Base-by-base conservation (phyloP, 306 rosid genomes). In the Trichosanthes cucumerina region DNA sequence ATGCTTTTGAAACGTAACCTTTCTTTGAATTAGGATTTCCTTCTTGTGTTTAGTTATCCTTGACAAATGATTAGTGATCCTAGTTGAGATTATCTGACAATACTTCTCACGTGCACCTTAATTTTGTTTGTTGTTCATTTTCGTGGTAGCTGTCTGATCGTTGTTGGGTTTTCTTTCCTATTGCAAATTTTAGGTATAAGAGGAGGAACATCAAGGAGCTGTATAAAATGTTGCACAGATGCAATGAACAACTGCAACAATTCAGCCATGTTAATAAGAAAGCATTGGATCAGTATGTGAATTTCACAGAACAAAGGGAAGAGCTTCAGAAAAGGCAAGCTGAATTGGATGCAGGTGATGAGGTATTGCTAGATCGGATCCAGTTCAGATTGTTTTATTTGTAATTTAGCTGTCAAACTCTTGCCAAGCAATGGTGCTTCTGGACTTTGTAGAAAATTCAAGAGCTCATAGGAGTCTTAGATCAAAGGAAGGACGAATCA, bases 301-400 rank as follows among this genome's bases (percentile, higher is more conserved):
- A 92, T 86, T 95, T 95, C 79, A 92, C 97, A 16, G 98, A 92
- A 85, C 98, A 95, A 77, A 87, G 98, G 72, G 98, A 95, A 83
- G 97, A 92, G 85, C 98, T 95, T 82, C 96, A 95, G 90, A 90
- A 91, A 83, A 90, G 97, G 83, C 96, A 92, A 87, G 97, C 96
- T 28, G 98, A 95, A 81, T 91, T 92, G 79, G 89, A 95, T 83
- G 93, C 96, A 28, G 98, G 98, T 80, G 98, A 95, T 83, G 90
- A 89, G 96, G 98, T 95, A 87, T 53, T 19, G 44, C 81, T 80
- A 57, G 33, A 78, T 19, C 58, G 54, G 4, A n/a, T 64, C 74
- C 58, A 47, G 21, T 28, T 47, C 39, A 76, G 77, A 63, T 57
- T 49, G 56, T 33, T 1, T 73, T 41, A 47, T 52, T 64, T 64